Percentiles rank a stretch among this genome's conserved stretches.
Evolutionary conservation across 2,329 filamentous ascomycete genomes (phyloP).

Genomic region (Thelonectria rubi): DNA sequence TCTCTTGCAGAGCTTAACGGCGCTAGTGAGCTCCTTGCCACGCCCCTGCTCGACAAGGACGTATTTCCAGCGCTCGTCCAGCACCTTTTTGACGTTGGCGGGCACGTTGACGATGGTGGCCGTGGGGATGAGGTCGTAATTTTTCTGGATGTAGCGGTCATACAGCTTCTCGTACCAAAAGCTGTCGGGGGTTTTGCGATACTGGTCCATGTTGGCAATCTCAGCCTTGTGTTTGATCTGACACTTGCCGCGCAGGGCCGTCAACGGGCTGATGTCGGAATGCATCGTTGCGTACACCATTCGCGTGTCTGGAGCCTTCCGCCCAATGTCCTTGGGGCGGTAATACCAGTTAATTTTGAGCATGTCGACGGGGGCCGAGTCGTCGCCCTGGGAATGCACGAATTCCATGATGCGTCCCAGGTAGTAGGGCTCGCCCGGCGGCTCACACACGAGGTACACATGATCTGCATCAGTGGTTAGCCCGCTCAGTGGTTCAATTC

Average conservation of each 20-base stretch:
- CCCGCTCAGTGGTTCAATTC: constrained; percentile 37
- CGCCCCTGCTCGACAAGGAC: constrained; percentile 93
- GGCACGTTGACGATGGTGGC: constrained; percentile 95
- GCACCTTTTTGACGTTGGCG: constrained; percentile 90
- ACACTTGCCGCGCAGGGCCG: constrained; percentile 92
- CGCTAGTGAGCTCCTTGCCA: constrained; percentile 94
- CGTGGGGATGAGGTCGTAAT: constrained; percentile 96
- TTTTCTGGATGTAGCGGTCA: constrained; percentile 97
- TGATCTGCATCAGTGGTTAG: constrained; percentile 64
- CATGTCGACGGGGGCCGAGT: constrained; percentile 78
- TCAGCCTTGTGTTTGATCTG: constrained; percentile 88
- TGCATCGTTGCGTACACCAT: constrained; percentile 98
- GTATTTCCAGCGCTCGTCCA: constrained; percentile 96
- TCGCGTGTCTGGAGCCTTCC: constrained; percentile 89
- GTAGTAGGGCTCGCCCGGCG: constrained; percentile 97
- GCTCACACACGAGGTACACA: constrained; percentile 96
- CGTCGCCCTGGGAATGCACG: constrained; percentile 80
- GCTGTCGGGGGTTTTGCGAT: constrained; percentile 82
- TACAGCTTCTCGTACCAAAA: constrained; percentile 99
- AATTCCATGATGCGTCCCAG: constrained; percentile 99
- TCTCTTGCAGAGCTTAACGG: constrained; percentile 94
- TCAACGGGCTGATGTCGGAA: constrained; percentile 92
- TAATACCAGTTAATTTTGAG: constrained; percentile 99
- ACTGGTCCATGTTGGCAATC: constrained; percentile 82
- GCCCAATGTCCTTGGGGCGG: constrained; percentile 92